A percentile compares a stretch with the other conserved stretches of the same genome.
Conservation (phyloP, 2,329 filamentous ascomycete genomes). For the Fusarium sp. region DNA sequence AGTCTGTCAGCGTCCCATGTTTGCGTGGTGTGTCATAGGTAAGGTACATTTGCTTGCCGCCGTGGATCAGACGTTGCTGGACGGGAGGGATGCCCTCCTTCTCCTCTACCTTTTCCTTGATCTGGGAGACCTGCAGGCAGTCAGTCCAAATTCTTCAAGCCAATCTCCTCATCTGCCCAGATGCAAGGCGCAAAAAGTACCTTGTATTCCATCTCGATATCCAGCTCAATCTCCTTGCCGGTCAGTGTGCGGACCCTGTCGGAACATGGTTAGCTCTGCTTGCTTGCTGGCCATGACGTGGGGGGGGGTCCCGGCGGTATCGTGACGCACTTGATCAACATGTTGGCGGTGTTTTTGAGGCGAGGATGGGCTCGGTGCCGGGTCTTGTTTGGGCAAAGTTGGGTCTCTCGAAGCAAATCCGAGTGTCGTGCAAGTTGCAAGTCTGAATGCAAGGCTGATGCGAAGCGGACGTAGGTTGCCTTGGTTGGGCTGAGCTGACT, state of each 20-base stretch:
- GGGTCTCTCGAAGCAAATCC: neutral
- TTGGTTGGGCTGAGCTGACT: conserved; percentile 38
- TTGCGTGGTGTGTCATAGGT: neutral
- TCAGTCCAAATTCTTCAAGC: conserved; percentile 23
- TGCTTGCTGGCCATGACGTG: conserved; percentile 18
- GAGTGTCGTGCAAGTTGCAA: conserved; percentile 15
- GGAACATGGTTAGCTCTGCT: conserved; percentile 40
- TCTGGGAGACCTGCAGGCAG: conserved; percentile 82
- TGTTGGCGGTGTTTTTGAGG: conserved; percentile 43
- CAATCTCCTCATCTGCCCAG: neutral
- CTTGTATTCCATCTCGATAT: conserved; percentile 96
- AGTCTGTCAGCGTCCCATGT: conserved; percentile 11
- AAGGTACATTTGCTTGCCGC: conserved; percentile 95
- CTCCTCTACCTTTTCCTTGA: conserved; percentile 99
- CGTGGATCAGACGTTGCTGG: conserved; percentile 95
- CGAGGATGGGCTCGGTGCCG: neutral
- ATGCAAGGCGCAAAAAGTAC: conserved; percentile 61
- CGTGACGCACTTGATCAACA: conserved; percentile 67
- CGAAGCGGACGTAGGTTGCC: conserved; percentile 19
- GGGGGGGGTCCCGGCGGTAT: conserved; percentile 1
- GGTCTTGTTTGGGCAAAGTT: conserved; percentile 5
- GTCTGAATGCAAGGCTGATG: conserved; percentile 44
- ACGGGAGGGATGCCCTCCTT: conserved; percentile 98
- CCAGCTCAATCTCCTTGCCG: conserved; percentile 98
- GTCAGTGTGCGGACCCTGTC: conserved; percentile 94